Evolutionary conservation across 2,329 filamentous ascomycete species (phyloP).

Genomic region (Aspergillus pseudoterreus): DNA sequence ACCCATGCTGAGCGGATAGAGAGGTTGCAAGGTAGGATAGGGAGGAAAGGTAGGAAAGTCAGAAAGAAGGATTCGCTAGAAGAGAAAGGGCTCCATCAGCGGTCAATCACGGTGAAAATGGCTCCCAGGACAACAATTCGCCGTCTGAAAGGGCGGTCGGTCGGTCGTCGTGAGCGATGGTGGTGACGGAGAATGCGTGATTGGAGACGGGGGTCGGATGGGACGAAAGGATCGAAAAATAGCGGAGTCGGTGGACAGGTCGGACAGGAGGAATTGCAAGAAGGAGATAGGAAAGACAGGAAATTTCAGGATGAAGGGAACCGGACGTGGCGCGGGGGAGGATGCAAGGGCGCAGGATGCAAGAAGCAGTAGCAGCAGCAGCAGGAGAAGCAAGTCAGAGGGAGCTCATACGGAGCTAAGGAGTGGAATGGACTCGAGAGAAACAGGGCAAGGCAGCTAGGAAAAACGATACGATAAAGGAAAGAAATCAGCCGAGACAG

Average conservation of each 20-base stretch:
- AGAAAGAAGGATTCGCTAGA: conserved; percentile 1
- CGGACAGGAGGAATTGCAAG: conserved; percentile 2
- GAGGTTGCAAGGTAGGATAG: conserved; percentile 1
- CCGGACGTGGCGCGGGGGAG: background rate
- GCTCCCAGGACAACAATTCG: background rate
- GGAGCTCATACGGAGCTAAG: background rate
- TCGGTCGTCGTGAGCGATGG: background rate
- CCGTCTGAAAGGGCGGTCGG: background rate
- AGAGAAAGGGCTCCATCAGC: conserved; percentile 6
- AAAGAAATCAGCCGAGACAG: conserved; percentile 2
- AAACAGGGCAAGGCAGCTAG: background rate
- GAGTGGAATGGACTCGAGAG: background rate
- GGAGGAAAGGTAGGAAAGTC: conserved; percentile 2
- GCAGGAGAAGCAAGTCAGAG: background rate
- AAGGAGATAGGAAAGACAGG: background rate
- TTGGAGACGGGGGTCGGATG: background rate
- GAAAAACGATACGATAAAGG: conserved; percentile 3
- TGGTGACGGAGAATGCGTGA: too few relatives aligned
- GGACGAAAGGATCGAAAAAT: conserved; percentile 4
- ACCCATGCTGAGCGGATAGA: conserved; percentile 26
- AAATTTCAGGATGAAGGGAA: background rate
- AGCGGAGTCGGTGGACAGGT: conserved; percentile 2
- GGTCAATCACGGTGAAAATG: background rate
- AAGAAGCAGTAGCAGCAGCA: conserved; percentile 2
- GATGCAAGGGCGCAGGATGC: background rate